These are phyloP conservation scores for Salvia miltiorrhiza DNA, from an alignment of 257 asterid genomes.

Conservation along the genomic window DNA sequence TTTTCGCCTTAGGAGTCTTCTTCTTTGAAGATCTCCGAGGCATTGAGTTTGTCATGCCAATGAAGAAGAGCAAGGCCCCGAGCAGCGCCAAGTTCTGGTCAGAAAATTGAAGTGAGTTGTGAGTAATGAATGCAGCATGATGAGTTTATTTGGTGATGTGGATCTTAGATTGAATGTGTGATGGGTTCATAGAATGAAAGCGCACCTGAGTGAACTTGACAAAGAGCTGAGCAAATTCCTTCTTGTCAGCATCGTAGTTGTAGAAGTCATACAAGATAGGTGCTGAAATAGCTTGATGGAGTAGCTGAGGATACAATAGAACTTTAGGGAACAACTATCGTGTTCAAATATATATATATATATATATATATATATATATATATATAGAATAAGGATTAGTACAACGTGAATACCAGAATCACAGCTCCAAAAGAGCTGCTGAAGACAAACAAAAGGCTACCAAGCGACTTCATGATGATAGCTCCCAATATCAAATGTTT, in stretches of 20 bases:
- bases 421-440: conserved; percentile 77
- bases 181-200: not conserved
- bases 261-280: conserved; percentile 83
- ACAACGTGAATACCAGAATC: conserved; percentile 46
- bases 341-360: not conserved
- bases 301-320: conserved; percentile 36
- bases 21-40: conserved; percentile 71
- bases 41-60: conserved; percentile 87
- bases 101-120: not conserved
- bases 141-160: too few species aligned
- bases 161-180: too few species aligned
- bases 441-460: conserved; percentile 72
- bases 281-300: conserved; percentile 70
- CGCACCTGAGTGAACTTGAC: conserved; percentile 70
- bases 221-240: conserved; percentile 60
- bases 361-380: not conserved
- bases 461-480: conserved; percentile 60
- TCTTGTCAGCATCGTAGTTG: conserved; percentile 72
- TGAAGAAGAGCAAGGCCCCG: conserved; percentile 80
- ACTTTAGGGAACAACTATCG: not conserved
- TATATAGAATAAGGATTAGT: not conserved
- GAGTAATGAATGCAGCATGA: not conserved
- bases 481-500: conserved; percentile 68
- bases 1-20: conserved; percentile 68
- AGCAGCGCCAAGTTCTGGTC: conserved; percentile 68